These are phyloP conservation scores for Erysiphe neolycopersici DNA, from an alignment of 2,329 filamentous ascomycete species.

Conservation along the genomic window DNA sequence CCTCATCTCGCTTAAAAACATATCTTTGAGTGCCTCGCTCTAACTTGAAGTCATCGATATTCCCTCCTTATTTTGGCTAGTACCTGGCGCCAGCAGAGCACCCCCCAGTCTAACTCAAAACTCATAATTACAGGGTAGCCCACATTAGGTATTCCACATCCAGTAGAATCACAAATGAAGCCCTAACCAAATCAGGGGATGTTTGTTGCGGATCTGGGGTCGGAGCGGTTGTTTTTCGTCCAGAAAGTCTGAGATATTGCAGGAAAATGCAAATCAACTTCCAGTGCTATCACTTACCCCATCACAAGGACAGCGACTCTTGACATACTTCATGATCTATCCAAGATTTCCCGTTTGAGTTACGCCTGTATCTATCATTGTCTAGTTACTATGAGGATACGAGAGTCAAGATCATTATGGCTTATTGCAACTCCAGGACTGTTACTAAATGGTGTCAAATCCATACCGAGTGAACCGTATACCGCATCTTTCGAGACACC, in stretches of 20 bases:
- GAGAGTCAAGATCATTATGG: neutral
- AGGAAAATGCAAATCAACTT: too few species aligned
- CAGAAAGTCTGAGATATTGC: too few species aligned
- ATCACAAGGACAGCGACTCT: too few species aligned
- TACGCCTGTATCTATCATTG: neutral
- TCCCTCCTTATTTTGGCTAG: too few species aligned
- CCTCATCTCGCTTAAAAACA: too few species aligned
- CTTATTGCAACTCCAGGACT: neutral
- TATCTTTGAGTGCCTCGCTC: too few species aligned
- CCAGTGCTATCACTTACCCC: too few species aligned
- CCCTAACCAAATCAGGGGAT: neutral
- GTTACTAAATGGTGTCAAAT: neutral
- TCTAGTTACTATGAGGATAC: neutral
- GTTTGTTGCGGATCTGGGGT: neutral
- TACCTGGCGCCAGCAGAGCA: too few species aligned
- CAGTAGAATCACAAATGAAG: neutral
- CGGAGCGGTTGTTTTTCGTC: neutral
- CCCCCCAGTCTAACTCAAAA: neutral
- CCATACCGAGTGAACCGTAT: neutral
- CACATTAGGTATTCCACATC: neutral
- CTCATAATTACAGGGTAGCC: neutral
- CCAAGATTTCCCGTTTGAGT: neutral
- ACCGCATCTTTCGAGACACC: neutral
- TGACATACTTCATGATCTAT: too few species aligned
- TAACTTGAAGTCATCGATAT: too few species aligned